Conservation (phyloP, 2,329 filamentous ascomycete species). For the Apiospora malaysiana region DNA sequence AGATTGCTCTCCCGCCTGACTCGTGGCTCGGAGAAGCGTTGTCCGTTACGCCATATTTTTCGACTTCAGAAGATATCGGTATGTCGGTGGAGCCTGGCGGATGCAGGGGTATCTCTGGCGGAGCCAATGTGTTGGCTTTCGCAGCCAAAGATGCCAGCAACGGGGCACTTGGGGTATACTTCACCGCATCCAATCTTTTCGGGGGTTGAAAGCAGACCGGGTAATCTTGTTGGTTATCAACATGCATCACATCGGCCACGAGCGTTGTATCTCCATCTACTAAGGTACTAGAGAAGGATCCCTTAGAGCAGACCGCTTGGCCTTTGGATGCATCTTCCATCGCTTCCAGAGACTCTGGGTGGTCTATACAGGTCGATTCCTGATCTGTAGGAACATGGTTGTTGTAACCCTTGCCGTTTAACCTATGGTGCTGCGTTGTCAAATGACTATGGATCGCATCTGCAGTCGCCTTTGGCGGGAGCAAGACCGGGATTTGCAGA, state of each 20-base stretch:
- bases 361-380: not conserved
- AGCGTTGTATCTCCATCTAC: conserved; percentile 33
- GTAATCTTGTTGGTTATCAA: conserved; percentile 21
- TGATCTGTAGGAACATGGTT: not conserved
- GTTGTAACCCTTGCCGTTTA: not conserved
- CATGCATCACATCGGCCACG: conserved; percentile 31
- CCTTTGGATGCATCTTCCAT: not conserved
- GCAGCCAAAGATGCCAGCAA: not conserved
- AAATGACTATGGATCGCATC: not conserved
- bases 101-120: not conserved
- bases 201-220: not conserved
- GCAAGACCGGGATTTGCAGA: not conserved
- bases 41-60: not conserved
- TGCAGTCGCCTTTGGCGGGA: not conserved
- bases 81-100: not conserved
- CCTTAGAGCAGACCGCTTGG: not conserved
- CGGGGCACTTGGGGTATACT: not conserved
- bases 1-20: conserved; percentile 25
- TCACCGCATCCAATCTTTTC: conserved; percentile 14
- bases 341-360: not conserved
- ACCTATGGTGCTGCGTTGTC: not conserved
- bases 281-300: not conserved
- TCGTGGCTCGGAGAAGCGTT: not conserved
- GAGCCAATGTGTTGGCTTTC: not conserved
- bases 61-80: not conserved